Evolutionary conservation across 2,329 filamentous ascomycete genomes (phyloP), one percentile per base, ranked within the genome.

Genomic region (Epichloe scottii): DNA sequence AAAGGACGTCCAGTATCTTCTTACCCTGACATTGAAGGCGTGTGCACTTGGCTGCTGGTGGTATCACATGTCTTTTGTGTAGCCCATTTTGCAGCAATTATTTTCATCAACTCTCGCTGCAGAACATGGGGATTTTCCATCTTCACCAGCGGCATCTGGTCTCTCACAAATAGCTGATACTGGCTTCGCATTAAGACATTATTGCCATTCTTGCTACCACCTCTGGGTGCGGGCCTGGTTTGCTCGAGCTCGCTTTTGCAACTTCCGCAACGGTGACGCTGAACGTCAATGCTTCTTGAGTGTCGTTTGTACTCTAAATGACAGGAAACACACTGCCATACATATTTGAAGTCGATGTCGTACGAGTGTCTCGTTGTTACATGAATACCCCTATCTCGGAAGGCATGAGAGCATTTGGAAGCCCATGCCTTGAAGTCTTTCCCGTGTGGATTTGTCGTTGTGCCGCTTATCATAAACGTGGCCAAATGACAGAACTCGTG

Each of bases 401-500:
- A 87, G 0, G 72, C 73, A 3, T 56, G 58, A 1, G 70, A 78
- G 66, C 71, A 79, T 65, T 72, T 78, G 48, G 64, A 60, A 4
- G 74, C 83, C 82, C 89, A 95, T 1, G 67, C 63, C 66, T 94
- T 90, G 75, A 96, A 96, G 59, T 87, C 85, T 12, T 78, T 76
- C 21, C 90, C 90, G 63, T 96, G 90, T 0, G 89, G 88, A 54
- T 87, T 84, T 51, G 81, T 82, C 42, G 79, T 83, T 37, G 90
- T 72, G 37, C 83, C 81, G 46, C 77, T 84, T 55, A 97, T 73
- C 81, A 97, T 94, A 66, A 91, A 96, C 60, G 89, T 95, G 42
- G 88, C 84, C 1, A 97, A 71, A 63, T 98, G 93, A 66, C 93
- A 97, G 71, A 93, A 97, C 61, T 98, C 93, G 65, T 98, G 93